A percentile compares a stretch with the other conserved stretches of the same genome.
phyloP scores from a whole-genome alignment of 495 filamentous ascomycete species.

The Cercophora scortea region DNA sequence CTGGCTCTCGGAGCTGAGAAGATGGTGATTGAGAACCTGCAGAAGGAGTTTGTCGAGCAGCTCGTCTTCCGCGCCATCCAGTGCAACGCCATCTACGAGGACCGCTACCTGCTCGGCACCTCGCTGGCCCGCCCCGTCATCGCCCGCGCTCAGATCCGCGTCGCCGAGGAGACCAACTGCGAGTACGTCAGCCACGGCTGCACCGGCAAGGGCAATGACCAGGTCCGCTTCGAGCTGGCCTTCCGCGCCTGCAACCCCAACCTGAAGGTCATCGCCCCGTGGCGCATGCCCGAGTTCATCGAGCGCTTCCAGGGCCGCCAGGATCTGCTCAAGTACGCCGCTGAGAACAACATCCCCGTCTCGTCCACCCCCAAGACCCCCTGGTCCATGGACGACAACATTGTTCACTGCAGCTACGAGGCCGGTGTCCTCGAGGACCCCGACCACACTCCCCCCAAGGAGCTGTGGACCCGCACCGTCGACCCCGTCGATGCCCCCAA shows the following conservation, averaged over 20 bases:
- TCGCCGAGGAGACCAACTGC: constrained; percentile 63
- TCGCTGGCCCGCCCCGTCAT: constrained; percentile 84
- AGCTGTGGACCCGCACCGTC: constrained; percentile 81
- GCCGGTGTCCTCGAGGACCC: constrained; percentile 71
- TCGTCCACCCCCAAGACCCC: constrained; percentile 75
- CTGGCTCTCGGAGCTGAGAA: constrained; percentile 59
- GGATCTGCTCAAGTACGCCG: constrained; percentile 84
- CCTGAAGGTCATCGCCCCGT: constrained; percentile 84
- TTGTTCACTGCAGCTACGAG: constrained; percentile 89
- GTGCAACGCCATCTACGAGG: constrained; percentile 85
- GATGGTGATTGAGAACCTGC: constrained; percentile 59
- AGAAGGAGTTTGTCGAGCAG: constrained; percentile 74
- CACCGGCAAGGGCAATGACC: constrained; percentile 44
- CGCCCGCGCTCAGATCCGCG: constrained; percentile 62
- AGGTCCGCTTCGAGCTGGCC: constrained; percentile 62
- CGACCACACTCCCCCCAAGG: constrained; percentile 54
- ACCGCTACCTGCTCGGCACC: constrained; percentile 71
- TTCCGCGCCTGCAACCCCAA: constrained; percentile 55
- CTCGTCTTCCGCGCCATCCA: constrained; percentile 82
- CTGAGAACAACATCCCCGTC: constrained; percentile 71
- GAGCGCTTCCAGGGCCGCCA: constrained; percentile 74
- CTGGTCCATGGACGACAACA: constrained; percentile 83
- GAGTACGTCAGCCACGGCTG: constrained; percentile 67
- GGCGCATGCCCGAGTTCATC: constrained; percentile 80
- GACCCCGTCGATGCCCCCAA: constrained; percentile 73